phyloP scores from a whole-genome alignment of 257 asterid genomes.

The Fraxinus americana region DNA sequence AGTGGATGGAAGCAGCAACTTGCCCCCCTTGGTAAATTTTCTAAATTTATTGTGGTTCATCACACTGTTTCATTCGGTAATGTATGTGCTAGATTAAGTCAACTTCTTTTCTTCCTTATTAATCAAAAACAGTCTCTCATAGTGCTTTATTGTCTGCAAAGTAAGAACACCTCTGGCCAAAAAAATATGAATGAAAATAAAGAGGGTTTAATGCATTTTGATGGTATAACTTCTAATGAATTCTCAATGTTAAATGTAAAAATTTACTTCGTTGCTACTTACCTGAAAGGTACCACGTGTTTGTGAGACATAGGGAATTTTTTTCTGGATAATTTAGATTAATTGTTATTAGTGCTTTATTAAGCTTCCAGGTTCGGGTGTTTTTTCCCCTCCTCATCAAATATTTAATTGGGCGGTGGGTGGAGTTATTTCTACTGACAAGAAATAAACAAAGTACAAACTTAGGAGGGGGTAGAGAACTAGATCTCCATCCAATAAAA shows the following conservation, averaged over 20 bases:
- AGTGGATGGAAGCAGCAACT: slow-evolving; percentile 44
- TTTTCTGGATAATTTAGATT: background rate
- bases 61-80: background rate
- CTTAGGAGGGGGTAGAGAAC: background rate
- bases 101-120: background rate
- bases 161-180: background rate
- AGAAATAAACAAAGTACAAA: background rate
- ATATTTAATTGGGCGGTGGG: background rate
- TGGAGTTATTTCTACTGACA: background rate
- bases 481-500: background rate
- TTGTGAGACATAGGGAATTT: background rate
- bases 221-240: background rate
- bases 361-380: background rate
- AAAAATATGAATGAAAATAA: background rate
- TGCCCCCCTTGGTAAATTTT: slow-evolving; percentile 30
- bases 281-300: background rate
- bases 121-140: background rate
- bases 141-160: background rate
- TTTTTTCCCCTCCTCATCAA: background rate
- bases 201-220: background rate
- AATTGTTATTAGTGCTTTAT: background rate
- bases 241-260: background rate
- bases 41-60: background rate
- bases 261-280: background rate
- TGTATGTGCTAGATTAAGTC: background rate